Evolutionary conservation across 331 rosid genomes (phyloP).

Genomic region (Saraca asoca): DNA sequence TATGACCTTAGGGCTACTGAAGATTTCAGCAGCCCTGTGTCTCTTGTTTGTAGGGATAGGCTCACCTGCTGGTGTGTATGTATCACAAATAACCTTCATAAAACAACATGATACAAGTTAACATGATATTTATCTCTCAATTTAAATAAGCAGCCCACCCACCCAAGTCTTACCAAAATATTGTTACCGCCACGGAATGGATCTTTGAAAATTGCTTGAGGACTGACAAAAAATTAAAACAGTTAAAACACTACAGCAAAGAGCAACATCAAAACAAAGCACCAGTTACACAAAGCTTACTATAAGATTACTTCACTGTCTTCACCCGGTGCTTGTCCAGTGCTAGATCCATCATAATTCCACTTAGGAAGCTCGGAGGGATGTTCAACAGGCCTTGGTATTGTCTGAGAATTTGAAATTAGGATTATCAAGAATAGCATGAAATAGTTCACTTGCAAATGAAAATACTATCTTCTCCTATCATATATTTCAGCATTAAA

Average conservation of each 20-base stretch:
- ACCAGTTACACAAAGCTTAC: conserved; percentile 42
- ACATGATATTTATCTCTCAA: too few species aligned
- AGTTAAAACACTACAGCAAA: not conserved
- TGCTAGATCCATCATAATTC: conserved; percentile 96
- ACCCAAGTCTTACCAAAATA: conserved; percentile 52
- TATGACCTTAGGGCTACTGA: conserved; percentile 70
- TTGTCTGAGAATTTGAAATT: conserved; percentile 55
- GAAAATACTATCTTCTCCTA: conserved; percentile 2
- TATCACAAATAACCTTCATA: conserved; percentile 76
- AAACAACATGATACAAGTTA: too few species aligned
- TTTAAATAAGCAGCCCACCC: too few species aligned
- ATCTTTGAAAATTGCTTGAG: conserved; percentile 90
- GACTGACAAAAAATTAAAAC: conserved; percentile 50
- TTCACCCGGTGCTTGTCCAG: conserved; percentile 89
- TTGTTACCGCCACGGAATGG: conserved; percentile 89
- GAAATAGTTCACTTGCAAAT: conserved; percentile 17
- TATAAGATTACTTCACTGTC: conserved; percentile 88
- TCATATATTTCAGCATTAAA: conserved; percentile 23
- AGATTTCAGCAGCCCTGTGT: conserved; percentile 69
- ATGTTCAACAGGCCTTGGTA: conserved; percentile 63
- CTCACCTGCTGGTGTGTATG: conserved; percentile 74
- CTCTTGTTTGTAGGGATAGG: conserved; percentile 94
- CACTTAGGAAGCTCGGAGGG: conserved; percentile 88
- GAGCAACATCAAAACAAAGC: not conserved
- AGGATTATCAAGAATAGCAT: conserved; percentile 29